A percentile compares a stretch with the other conserved stretches of the same genome.
These are phyloP conservation scores for Botryotinia globosa DNA, from an alignment of 2,329 filamentous ascomycete species.

Conservation along the genomic window DNA sequence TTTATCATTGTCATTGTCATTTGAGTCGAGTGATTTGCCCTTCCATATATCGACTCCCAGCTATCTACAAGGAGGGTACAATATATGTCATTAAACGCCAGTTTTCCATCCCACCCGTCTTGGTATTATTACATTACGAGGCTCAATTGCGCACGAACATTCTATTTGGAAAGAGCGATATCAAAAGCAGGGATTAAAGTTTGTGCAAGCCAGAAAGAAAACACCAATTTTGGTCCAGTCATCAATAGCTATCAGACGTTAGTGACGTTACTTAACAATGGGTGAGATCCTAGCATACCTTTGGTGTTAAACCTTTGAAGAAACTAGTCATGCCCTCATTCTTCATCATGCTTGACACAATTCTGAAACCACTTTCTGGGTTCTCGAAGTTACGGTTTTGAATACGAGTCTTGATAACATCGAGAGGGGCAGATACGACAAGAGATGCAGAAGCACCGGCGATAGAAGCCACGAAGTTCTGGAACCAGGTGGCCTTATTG, in stretches of 20 bases:
- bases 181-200: slow-evolving; percentile 94
- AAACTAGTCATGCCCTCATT: slow-evolving; percentile 83
- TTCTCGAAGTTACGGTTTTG: slow-evolving; percentile 99
- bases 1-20: slow-evolving; percentile 13
- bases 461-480: slow-evolving; percentile 97
- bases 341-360: slow-evolving; percentile 88
- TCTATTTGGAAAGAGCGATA: slow-evolving; percentile 43
- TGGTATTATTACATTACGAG: slow-evolving; percentile 18
- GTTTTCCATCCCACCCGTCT: slow-evolving; percentile 20
- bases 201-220: slow-evolving; percentile 99
- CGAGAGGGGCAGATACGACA: slow-evolving; percentile 89
- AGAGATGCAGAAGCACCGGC: slow-evolving; percentile 93
- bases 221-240: slow-evolving; percentile 98
- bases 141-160: slow-evolving; percentile 1
- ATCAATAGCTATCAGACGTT: slow-evolving; percentile 69
- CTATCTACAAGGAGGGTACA: slow-evolving; percentile 27
- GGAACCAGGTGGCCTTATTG: slow-evolving; percentile 88
- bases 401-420: slow-evolving; percentile 97
- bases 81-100: slow-evolving; percentile 22
- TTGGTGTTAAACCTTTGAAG: slow-evolving; percentile 97
- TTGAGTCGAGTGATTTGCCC: slow-evolving; percentile 27
- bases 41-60: slow-evolving; percentile 8
- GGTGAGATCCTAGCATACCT: slow-evolving; percentile 50
- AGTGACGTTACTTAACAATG: slow-evolving; percentile 4
- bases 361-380: slow-evolving; percentile 89